A percentile compares a stretch with the other conserved stretches of the same genome.
Conservation (phyloP, 2,329 filamentous ascomycete genomes). For the Knufia petricola region DNA sequence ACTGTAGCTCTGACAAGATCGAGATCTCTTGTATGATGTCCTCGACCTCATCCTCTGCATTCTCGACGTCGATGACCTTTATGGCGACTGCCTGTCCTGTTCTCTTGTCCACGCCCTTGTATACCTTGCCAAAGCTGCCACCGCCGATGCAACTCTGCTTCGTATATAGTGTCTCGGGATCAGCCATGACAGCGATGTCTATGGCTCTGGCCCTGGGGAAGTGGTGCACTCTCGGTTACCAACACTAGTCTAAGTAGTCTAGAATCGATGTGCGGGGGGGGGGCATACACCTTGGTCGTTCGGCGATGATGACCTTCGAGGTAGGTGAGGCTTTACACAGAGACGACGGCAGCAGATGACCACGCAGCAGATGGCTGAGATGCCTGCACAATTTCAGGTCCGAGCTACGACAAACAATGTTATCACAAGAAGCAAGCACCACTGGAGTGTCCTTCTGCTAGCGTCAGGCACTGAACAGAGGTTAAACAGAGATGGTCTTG, state of each 20-base stretch:
- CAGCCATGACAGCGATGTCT: slow-evolving; percentile 39
- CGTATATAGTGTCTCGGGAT: slow-evolving; percentile 85
- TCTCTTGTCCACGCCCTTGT: slow-evolving; percentile 93
- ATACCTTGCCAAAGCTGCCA: slow-evolving; percentile 96
- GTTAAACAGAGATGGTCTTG: too few relatives aligned
- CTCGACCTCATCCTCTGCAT: slow-evolving; percentile 97
- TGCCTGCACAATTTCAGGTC: neutral
- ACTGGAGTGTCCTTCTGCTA: too few relatives aligned
- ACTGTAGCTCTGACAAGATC: slow-evolving; percentile 90
- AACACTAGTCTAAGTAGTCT: neutral
- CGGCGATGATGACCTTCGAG: neutral
- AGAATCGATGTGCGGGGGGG: neutral
- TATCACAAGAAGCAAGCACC: too few relatives aligned
- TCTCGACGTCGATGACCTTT: slow-evolving; percentile 98
- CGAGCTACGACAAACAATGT: neutral
- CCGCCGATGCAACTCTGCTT: slow-evolving; percentile 91
- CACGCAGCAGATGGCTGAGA: neutral
- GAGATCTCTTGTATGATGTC: slow-evolving; percentile 99
- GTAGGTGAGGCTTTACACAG: neutral
- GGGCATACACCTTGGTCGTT: neutral
- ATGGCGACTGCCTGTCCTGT: slow-evolving; percentile 92
- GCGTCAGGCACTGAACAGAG: too few relatives aligned
- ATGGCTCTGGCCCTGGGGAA: neutral
- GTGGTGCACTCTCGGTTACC: neutral
- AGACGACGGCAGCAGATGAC: neutral